Percentiles rank a stretch among this genome's conserved stretches.
These are phyloP conservation scores for Lojkania enalia DNA, from an alignment of 2,329 filamentous ascomycete genomes.

Conservation along the genomic window DNA sequence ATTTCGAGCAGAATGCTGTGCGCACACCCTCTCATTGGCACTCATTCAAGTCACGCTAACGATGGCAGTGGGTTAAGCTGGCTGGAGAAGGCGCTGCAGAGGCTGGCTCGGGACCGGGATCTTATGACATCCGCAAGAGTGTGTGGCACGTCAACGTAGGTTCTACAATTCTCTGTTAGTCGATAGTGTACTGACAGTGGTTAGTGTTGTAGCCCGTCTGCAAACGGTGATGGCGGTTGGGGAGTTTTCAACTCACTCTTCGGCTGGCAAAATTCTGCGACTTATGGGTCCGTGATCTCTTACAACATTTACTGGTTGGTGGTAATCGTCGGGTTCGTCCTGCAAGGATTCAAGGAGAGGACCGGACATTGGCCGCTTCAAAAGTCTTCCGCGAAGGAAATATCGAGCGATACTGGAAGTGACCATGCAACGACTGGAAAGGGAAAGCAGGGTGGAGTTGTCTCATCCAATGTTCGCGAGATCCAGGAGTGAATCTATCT, in stretches of 20 bases:
- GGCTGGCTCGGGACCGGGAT: constrained; percentile 69
- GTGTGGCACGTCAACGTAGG: constrained; percentile 82
- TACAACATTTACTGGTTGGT: constrained; percentile 88
- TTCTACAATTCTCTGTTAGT: constrained; percentile 21
- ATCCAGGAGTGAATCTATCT: neutral
- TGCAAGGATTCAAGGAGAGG: constrained; percentile 69
- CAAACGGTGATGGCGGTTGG: constrained; percentile 78
- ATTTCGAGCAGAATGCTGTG: constrained; percentile 65
- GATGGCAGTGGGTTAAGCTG: constrained; percentile 64
- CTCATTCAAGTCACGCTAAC: constrained; percentile 6
- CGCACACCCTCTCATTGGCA: constrained; percentile 7
- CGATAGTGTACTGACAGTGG: neutral
- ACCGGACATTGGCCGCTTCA: constrained; percentile 54
- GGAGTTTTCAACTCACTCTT: constrained; percentile 84
- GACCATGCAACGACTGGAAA: neutral
- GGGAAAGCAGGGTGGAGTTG: constrained; percentile 2
- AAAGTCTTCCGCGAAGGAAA: constrained; percentile 13
- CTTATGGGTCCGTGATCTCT: constrained; percentile 81
- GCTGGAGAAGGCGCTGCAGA: constrained; percentile 67
- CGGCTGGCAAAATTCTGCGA: constrained; percentile 87
- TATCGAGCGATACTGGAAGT: constrained; percentile 5
- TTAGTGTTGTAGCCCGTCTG: constrained; percentile 74
- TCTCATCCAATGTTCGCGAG: constrained; percentile 7
- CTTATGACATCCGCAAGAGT: constrained; percentile 75
- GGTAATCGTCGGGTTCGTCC: constrained; percentile 66